Conservation (phyloP, 345 rosid species). For the Gossypium australe region DNA sequence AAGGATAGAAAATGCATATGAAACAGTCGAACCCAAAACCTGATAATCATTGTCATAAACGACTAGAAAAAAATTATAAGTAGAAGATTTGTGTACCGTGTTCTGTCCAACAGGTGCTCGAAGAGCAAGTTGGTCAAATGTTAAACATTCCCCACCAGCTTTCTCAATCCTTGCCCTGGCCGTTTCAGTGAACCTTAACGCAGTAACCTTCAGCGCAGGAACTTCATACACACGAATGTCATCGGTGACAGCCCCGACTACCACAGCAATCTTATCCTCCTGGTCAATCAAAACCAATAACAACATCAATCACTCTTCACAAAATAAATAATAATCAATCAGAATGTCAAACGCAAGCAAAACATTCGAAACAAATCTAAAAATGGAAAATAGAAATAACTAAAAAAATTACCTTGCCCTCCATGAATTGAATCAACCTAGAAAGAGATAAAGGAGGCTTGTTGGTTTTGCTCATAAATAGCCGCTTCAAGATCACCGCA, state of each 20-base stretch:
- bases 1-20: too few species aligned
- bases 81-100: conserved; percentile 37
- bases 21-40: background rate
- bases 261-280: conserved; percentile 76
- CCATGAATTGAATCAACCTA: conserved; percentile 41
- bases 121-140: conserved; percentile 89
- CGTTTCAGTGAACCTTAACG: conserved; percentile 80
- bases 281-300: conserved; percentile 8
- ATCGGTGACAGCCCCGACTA: conserved; percentile 81
- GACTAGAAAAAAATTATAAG: background rate
- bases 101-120: conserved; percentile 92
- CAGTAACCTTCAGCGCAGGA: conserved; percentile 73
- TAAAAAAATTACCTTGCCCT: conserved; percentile 45
- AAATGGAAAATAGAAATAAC: background rate
- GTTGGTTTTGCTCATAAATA: conserved; percentile 73
- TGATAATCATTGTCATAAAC: background rate
- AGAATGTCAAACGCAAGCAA: background rate
- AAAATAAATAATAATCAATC: background rate
- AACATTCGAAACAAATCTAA: background rate
- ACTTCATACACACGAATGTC: conserved; percentile 78
- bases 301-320: background rate
- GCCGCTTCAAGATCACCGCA: conserved; percentile 65
- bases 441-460: conserved; percentile 64
- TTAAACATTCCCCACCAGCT: conserved; percentile 94
- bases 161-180: conserved; percentile 92